Evolutionary conservation across 2,329 filamentous ascomycete genomes (phyloP).

Genomic region (Ceratocystis smalleyi): DNA sequence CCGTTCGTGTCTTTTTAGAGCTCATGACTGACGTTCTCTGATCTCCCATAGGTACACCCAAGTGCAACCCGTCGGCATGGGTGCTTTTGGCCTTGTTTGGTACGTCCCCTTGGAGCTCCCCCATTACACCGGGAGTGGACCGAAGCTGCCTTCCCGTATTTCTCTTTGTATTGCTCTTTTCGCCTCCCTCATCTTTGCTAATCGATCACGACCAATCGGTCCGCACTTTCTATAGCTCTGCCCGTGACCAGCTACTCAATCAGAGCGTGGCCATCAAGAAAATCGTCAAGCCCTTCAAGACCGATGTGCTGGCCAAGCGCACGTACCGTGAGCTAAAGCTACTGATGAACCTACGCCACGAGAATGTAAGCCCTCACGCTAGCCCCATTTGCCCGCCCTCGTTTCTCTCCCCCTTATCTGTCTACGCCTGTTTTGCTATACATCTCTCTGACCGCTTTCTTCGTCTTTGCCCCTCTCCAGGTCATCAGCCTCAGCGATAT

Average conservation of each 20-base stretch:
- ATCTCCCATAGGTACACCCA: slow-evolving; percentile 64
- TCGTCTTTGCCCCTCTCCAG: slow-evolving; percentile 29
- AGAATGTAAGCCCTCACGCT: slow-evolving; percentile 54
- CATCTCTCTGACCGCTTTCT: slow-evolving; percentile 13
- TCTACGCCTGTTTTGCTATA: not conserved
- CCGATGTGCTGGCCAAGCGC: slow-evolving; percentile 91
- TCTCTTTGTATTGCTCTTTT: too few species aligned
- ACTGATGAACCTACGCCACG: slow-evolving; percentile 87
- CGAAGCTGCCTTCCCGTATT: too few species aligned
- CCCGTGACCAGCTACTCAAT: slow-evolving; percentile 90
- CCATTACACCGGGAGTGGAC: too few species aligned
- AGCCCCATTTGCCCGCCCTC: not conserved
- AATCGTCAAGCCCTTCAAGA: slow-evolving; percentile 99
- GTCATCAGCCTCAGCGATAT: slow-evolving; percentile 98
- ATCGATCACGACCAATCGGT: not conserved
- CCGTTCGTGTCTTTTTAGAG: not conserved
- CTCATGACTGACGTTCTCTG: not conserved
- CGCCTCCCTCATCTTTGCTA: too few species aligned
- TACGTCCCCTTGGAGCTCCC: slow-evolving; percentile 31
- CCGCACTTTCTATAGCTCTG: slow-evolving; percentile 49
- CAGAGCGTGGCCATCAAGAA: slow-evolving; percentile 98
- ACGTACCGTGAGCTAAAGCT: slow-evolving; percentile 97
- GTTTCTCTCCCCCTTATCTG: not conserved
- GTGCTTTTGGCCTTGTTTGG: slow-evolving; percentile 96
- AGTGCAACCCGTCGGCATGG: slow-evolving; percentile 97